Conservation (phyloP, 805 yeast genomes). For the Tetrapisispora iriomotensis region DNA sequence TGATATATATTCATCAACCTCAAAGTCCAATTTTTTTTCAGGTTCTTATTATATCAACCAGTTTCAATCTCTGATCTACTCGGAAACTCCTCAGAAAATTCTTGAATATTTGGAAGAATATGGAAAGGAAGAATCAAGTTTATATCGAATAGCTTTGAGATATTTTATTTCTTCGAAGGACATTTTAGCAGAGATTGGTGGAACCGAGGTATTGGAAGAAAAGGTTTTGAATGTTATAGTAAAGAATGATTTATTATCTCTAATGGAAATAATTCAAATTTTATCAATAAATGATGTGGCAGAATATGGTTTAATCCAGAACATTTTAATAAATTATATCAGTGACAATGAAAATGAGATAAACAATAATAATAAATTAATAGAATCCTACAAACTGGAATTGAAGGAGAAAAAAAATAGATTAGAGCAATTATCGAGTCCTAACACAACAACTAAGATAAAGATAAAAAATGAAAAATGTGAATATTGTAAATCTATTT, state of each 20-base stretch:
- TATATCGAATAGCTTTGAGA: slow-evolving; percentile 55
- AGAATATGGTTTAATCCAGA: slow-evolving; percentile 63
- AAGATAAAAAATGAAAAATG: slow-evolving; percentile 52
- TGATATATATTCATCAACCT: slow-evolving; percentile 36
- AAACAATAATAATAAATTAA: slow-evolving; percentile 54
- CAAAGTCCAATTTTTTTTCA: slow-evolving; percentile 21
- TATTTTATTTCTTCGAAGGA: slow-evolving; percentile 49
- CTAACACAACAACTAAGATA: slow-evolving; percentile 33
- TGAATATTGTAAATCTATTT: slow-evolving; percentile 48
- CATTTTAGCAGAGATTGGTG: slow-evolving; percentile 43
- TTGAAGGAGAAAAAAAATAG: slow-evolving; percentile 44
- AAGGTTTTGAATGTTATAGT: slow-evolving; percentile 46
- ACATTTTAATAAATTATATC: slow-evolving; percentile 53
- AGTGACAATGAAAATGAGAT: slow-evolving; percentile 54
- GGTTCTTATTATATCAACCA: slow-evolving; percentile 20
- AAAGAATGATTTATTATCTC: slow-evolving; percentile 46
- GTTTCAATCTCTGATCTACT: slow-evolving; percentile 54
- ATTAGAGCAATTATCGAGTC: slow-evolving; percentile 38
- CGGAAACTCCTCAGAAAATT: slow-evolving; percentile 49
- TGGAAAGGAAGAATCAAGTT: slow-evolving; percentile 53
- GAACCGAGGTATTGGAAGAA: slow-evolving; percentile 35
- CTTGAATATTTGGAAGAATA: slow-evolving; percentile 46
- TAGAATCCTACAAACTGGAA: slow-evolving; percentile 59
- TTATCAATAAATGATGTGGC: slow-evolving; percentile 53
- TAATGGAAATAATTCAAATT: slow-evolving; percentile 67